Evolutionary conservation across 2,329 filamentous ascomycete species (phyloP).

Genomic region (Ceratocystis cubensis): DNA sequence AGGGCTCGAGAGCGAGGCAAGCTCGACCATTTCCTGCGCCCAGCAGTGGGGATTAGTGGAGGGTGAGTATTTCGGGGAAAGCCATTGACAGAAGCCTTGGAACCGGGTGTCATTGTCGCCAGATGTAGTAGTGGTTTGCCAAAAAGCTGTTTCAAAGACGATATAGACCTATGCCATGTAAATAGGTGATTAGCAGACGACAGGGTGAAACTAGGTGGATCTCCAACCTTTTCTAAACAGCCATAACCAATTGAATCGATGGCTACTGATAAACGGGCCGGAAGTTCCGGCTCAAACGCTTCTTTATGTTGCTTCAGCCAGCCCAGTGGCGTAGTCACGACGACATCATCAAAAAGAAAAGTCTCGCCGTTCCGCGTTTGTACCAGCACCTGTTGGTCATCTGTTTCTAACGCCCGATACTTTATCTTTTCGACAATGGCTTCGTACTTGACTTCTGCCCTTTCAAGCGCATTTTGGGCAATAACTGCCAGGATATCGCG

Average conservation of each 20-base stretch:
- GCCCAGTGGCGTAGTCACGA: slow-evolving; percentile 55
- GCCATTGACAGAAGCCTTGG: slow-evolving; percentile 63
- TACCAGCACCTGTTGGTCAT: neutral
- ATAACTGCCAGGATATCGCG: slow-evolving; percentile 46
- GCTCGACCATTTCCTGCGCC: slow-evolving; percentile 66
- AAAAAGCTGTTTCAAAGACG: slow-evolving; percentile 64
- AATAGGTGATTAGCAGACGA: neutral
- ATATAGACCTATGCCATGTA: slow-evolving; percentile 38
- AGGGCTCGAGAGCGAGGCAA: slow-evolving; percentile 48
- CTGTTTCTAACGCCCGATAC: neutral
- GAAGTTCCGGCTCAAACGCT: slow-evolving; percentile 49
- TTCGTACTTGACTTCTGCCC: slow-evolving; percentile 36
- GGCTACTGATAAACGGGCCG: slow-evolving; percentile 43
- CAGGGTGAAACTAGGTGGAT: neutral
- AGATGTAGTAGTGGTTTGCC: slow-evolving; percentile 34
- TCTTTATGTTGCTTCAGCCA: slow-evolving; percentile 50
- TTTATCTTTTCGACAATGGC: slow-evolving; percentile 15
- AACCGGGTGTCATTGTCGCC: slow-evolving; percentile 30
- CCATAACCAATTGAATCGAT: slow-evolving; percentile 57
- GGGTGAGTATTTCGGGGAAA: slow-evolving; percentile 54
- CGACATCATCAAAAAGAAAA: slow-evolving; percentile 52
- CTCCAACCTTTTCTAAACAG: slow-evolving; percentile 52
- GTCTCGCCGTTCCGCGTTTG: slow-evolving; percentile 11
- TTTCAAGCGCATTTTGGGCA: slow-evolving; percentile 42
- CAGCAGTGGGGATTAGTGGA: slow-evolving; percentile 51